Conservation (phyloP, 2,329 filamentous ascomycete species). For the Diaporthe citri region DNA sequence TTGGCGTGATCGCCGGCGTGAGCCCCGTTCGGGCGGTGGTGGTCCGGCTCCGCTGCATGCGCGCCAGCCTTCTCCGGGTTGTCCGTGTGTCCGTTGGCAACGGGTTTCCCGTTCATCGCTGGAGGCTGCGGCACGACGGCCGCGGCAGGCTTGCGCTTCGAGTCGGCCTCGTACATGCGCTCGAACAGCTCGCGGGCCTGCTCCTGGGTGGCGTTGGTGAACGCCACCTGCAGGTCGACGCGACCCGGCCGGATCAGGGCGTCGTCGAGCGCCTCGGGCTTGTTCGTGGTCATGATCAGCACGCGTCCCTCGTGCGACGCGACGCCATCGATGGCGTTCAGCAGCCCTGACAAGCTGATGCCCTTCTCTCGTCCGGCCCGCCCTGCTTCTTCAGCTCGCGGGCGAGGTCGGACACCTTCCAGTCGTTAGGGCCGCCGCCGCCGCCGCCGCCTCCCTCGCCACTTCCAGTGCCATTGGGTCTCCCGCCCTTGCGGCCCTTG, state of each 20-base stretch:
- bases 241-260: constrained; percentile 81
- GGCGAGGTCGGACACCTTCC: constrained; percentile 57
- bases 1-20: background rate
- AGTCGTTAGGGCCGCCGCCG: constrained; percentile 45
- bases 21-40: background rate
- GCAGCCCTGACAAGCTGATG: constrained; percentile 82
- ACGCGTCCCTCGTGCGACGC: constrained; percentile 83
- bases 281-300: constrained; percentile 87
- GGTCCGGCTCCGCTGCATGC: background rate
- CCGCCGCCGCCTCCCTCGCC: constrained; percentile 29
- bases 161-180: constrained; percentile 69
- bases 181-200: constrained; percentile 71
- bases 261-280: constrained; percentile 78
- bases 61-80: background rate
- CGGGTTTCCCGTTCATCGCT: constrained; percentile 2
- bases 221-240: constrained; percentile 66
- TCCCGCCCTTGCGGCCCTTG: constrained; percentile 35
- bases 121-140: background rate
- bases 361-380: constrained; percentile 54
- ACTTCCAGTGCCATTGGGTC: background rate
- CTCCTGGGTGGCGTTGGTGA: constrained; percentile 64
- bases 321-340: constrained; percentile 88
- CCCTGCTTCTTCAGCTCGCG: constrained; percentile 58
- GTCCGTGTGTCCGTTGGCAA: constrained; percentile 11
- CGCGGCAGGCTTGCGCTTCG: constrained; percentile 40